A percentile compares a stretch with the other conserved stretches of the same genome.
Conservation (phyloP, 2,329 filamentous ascomycete genomes). For the Podosphaera xanthii region DNA sequence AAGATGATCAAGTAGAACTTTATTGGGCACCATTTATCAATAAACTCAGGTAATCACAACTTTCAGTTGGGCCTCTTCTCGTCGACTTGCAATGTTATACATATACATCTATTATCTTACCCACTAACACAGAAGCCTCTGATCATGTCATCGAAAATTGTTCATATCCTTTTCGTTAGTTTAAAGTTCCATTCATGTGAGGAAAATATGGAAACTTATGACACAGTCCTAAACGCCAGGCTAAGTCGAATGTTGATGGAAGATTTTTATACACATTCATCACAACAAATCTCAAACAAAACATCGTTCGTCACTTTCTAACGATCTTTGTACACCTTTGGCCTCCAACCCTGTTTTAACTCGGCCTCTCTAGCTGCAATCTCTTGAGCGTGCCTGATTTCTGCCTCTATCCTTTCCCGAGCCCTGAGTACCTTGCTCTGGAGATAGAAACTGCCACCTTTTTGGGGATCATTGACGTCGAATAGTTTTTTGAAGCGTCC, state of each 20-base stretch:
- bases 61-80: no score
- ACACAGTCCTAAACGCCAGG: slow-evolving; percentile 15
- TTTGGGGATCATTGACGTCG: slow-evolving; percentile 81
- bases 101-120: no score
- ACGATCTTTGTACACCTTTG: slow-evolving; percentile 81
- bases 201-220: slow-evolving; percentile 8
- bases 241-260: slow-evolving; percentile 16
- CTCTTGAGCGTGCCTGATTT: slow-evolving; percentile 50
- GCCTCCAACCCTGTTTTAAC: slow-evolving; percentile 69
- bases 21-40: no score
- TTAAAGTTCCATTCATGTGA: slow-evolving; percentile 8
- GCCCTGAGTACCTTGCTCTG: slow-evolving; percentile 92
- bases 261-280: slow-evolving; percentile 11
- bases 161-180: no score
- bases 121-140: no score
- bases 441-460: slow-evolving; percentile 92
- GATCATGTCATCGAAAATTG: no score
- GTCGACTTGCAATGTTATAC: no score
- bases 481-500: slow-evolving; percentile 86
- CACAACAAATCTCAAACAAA: slow-evolving; percentile 3
- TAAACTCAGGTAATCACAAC: no score
- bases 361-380: slow-evolving; percentile 55
- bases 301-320: slow-evolving; percentile 16
- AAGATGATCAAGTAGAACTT: no score
- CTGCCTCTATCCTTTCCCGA: slow-evolving; percentile 74